Evolutionary conservation across 208 protist genomes (phyloP).

Genomic region (Trypanosoma conorhini): DNA sequence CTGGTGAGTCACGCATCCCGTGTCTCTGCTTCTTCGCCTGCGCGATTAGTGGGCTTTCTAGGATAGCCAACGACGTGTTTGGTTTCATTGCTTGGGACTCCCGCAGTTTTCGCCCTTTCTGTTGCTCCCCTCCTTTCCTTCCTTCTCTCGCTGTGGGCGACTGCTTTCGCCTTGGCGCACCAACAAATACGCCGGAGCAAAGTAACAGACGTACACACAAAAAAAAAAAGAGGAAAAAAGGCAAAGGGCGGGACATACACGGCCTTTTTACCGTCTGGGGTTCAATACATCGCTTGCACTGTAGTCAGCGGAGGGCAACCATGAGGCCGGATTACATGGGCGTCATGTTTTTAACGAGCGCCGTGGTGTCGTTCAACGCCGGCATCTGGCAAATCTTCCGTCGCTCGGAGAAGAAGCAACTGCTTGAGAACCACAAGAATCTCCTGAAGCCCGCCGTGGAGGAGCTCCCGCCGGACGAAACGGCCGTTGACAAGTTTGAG

Average conservation of each 20-base stretch:
- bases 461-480: conserved; percentile 42
- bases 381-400: conserved; percentile 88
- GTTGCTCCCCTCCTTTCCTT: not conserved
- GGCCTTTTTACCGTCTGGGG: not conserved
- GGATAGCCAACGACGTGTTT: too few relatives aligned
- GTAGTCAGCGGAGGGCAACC: not conserved
- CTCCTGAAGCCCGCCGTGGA: conserved; percentile 55
- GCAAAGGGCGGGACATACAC: not conserved
- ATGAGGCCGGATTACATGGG: conserved; percentile 90
- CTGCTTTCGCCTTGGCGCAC: too few relatives aligned
- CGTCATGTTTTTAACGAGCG: conserved; percentile 77
- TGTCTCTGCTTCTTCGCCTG: too few relatives aligned
- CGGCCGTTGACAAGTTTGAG: conserved; percentile 61
- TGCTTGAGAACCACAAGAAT: conserved; percentile 86
- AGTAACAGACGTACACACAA: too few relatives aligned
- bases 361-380: conserved; percentile 86
- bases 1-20: not conserved
- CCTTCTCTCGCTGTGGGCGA: not conserved
- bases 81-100: too few relatives aligned
- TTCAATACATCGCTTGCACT: not conserved
- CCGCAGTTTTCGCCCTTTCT: not conserved
- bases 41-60: too few relatives aligned
- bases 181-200: too few relatives aligned
- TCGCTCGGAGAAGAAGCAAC: conserved; percentile 66
- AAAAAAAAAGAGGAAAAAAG: conserved; percentile 6